These are phyloP conservation scores for Pseudonectria buxi DNA, from an alignment of 2,329 filamentous ascomycete species.

Conservation along the genomic window DNA sequence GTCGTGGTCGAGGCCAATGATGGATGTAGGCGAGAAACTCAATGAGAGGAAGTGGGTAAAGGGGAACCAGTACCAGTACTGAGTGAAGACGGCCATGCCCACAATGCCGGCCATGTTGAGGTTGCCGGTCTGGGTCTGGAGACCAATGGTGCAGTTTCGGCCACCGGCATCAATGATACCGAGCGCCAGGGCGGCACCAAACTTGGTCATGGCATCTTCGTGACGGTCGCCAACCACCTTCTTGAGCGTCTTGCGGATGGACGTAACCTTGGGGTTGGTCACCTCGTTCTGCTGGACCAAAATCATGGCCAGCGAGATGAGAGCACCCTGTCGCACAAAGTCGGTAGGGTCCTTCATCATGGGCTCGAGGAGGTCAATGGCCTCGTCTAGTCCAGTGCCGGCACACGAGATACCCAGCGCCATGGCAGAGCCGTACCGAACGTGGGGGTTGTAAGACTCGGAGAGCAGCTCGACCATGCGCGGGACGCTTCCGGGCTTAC, in stretches of 20 bases:
- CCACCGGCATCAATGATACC: conserved; percentile 98
- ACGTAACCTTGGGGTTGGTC: conserved; percentile 93
- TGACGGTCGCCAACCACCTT: conserved; percentile 93
- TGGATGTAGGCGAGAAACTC: conserved; percentile 91
- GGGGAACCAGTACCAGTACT: conserved; percentile 99
- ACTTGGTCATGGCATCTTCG: conserved; percentile 99
- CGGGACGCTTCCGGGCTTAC: conserved; percentile 92
- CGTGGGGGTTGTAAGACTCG: conserved; percentile 98
- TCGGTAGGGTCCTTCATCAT: conserved; percentile 99
- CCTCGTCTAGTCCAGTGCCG: conserved; percentile 90
- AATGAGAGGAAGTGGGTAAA: conserved; percentile 95
- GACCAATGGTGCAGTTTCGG: conserved; percentile 94
- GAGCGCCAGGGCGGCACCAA: conserved; percentile 85
- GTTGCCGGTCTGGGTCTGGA: conserved; percentile 96
- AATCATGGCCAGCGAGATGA: conserved; percentile 95
- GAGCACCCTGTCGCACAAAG: conserved; percentile 92
- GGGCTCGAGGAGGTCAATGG: conserved; percentile 91
- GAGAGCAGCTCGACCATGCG: conserved; percentile 98
- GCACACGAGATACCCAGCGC: conserved; percentile 96
- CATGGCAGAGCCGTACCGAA: conserved; percentile 96
- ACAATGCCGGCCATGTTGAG: conserved; percentile 98
- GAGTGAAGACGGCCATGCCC: conserved; percentile 95
- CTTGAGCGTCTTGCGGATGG: conserved; percentile 85
- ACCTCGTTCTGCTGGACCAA: conserved; percentile 98
- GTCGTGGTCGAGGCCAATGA: conserved; percentile 91